Conservation (phyloP, 108 stramenopile genomes). For the Pseudonitzschia delicatissima region DNA sequence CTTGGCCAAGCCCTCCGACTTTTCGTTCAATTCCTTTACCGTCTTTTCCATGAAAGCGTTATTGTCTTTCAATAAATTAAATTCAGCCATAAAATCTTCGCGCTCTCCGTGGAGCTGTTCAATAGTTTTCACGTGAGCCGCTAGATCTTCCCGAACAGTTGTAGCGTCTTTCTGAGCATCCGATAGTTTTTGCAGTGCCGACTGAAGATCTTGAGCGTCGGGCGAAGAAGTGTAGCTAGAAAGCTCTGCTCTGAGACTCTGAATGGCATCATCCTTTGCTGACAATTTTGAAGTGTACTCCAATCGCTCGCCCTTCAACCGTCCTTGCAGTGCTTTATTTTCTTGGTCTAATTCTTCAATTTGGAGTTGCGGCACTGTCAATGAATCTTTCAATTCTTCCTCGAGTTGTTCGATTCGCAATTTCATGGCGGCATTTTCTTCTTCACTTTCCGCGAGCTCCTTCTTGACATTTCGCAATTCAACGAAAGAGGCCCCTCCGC, state of each 20-base stretch:
- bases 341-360: conserved; percentile 29
- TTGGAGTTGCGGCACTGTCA: conserved; percentile 26
- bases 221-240: conserved; percentile 14
- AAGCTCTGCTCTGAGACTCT: conserved; percentile 16
- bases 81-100: conserved; percentile 20
- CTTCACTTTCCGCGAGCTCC: conserved; percentile 22
- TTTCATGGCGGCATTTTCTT: neutral
- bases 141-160: conserved; percentile 12
- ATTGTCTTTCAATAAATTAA: conserved; percentile 16
- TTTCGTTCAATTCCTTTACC: conserved; percentile 19
- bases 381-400: conserved; percentile 33
- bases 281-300: conserved; percentile 19
- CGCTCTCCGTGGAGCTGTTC: conserved; percentile 18
- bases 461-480: conserved; percentile 25
- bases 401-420: conserved; percentile 27
- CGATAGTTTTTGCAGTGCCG: conserved; percentile 13
- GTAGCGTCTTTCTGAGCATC: conserved; percentile 20
- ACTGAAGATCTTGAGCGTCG: conserved; percentile 26
- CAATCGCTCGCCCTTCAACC: conserved; percentile 29
- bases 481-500: conserved; percentile 16
- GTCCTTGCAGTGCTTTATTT: conserved; percentile 27
- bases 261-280: conserved; percentile 24
- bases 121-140: conserved; percentile 6
- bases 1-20: conserved; percentile 12
- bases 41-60: conserved; percentile 8